Conservation (phyloP, 805 yeast species). For the Dipodascopsis tothii region DNA sequence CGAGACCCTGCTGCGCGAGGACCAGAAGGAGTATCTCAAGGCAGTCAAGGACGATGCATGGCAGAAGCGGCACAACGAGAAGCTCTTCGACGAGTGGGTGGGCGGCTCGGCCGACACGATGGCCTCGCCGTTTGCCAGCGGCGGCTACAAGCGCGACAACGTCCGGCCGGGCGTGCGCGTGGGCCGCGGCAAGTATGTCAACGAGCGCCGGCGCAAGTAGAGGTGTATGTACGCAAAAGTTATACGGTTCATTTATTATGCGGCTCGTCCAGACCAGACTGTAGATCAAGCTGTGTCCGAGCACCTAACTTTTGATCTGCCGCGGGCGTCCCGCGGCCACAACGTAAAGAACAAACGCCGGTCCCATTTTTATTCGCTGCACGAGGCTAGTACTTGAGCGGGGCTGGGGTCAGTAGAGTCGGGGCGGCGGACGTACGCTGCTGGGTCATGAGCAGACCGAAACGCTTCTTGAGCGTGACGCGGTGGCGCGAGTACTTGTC, state of each 20-base stretch:
- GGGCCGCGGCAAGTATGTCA: conserved; percentile 79
- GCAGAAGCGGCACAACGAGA: conserved; percentile 80
- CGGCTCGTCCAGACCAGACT: too few relatives aligned
- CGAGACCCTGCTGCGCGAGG: conserved; percentile 42
- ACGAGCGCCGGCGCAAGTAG: conserved; percentile 32
- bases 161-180: conserved; percentile 57
- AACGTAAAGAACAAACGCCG: too few relatives aligned
- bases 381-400: too few relatives aligned
- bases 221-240: too few relatives aligned
- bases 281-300: too few relatives aligned
- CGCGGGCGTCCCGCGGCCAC: too few relatives aligned
- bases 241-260: too few relatives aligned
- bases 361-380: too few relatives aligned
- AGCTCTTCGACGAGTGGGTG: conserved; percentile 75
- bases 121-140: conserved; percentile 75
- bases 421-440: too few relatives aligned
- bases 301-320: too few relatives aligned
- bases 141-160: conserved; percentile 45
- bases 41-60: conserved; percentile 83
- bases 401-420: too few relatives aligned
- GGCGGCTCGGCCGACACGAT: conserved; percentile 77
- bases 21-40: conserved; percentile 85
- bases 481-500: conserved; percentile 99
- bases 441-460: conserved; percentile 78
- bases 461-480: conserved; percentile 95